Percentiles rank a stretch among this genome's conserved stretches.
Evolutionary conservation across 345 rosid genomes (phyloP).

Genomic region (Theobroma cacao): DNA sequence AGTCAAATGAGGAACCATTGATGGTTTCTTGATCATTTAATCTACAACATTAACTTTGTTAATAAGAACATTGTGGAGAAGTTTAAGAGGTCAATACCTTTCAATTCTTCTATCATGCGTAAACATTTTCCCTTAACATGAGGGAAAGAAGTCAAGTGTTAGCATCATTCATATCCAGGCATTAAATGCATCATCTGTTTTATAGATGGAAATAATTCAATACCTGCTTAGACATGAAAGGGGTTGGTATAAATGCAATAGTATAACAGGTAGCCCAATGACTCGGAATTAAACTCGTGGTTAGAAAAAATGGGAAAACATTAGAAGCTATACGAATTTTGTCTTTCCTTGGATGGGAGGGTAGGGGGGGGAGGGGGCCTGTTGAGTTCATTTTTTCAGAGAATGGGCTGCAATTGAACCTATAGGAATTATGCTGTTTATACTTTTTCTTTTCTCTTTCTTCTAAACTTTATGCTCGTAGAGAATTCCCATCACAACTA

Average conservation of each 20-base stretch:
- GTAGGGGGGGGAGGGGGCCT: no score
- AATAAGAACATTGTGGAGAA: neutral
- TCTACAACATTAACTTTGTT: neutral
- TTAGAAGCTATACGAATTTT: no score
- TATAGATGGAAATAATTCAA: neutral
- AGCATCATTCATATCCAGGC: neutral
- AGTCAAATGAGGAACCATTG: no score
- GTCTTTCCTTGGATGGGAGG: no score
- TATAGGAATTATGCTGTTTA: no score
- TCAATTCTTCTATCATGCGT: no score
- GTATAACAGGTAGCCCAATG: neutral
- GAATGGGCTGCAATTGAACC: no score
- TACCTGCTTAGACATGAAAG: neutral
- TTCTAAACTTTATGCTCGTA: no score
- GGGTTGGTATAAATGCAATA: neutral
- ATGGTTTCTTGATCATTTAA: neutral
- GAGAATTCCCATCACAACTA: neutral
- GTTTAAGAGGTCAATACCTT: neutral
- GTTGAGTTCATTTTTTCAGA: no score
- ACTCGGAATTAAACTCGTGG: neutral
- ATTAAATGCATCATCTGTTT: neutral
- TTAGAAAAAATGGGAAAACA: neutral
- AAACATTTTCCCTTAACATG: no score
- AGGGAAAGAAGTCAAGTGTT: neutral
- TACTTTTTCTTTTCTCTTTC: no score